Conservation (phyloP, 1,284 basidiomycete genomes). For the Marasmius oreades region DNA sequence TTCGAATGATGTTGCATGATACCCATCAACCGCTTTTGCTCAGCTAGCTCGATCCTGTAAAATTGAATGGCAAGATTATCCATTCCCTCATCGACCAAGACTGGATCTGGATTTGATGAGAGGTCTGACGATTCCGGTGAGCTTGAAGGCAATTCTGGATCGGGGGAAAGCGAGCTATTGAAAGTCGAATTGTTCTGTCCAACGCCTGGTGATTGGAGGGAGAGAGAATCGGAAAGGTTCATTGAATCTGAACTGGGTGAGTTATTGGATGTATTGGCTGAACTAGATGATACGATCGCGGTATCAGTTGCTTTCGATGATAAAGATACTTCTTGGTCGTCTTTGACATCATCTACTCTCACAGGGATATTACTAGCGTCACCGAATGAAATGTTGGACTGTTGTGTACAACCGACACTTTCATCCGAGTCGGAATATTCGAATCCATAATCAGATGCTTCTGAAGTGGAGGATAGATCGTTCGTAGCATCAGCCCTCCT, state of each 20-base stretch:
- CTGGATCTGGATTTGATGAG: constrained; percentile 9
- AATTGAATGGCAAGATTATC: constrained; percentile 87
- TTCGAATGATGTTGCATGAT: constrained; percentile 90
- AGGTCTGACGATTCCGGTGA: constrained; percentile 7
- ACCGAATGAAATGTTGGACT: neutral
- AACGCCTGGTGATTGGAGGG: neutral
- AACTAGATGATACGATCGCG: neutral
- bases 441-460: neutral
- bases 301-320: neutral
- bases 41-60: constrained; percentile 86
- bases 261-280: neutral
- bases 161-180: neutral
- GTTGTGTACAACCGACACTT: neutral
- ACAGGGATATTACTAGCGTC: neutral
- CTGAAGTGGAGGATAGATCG: constrained; percentile 10
- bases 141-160: neutral
- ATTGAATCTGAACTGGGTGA: neutral
- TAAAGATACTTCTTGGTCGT: neutral
- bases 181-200: neutral
- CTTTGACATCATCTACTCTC: neutral
- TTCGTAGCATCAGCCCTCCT: constrained; percentile 33
- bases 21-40: constrained; percentile 85
- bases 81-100: constrained; percentile 60
- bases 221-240: neutral
- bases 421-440: neutral